Base-by-base conservation (phyloP, 768 basidiomycete species). In the Punctularia strigosozonata region DNA sequence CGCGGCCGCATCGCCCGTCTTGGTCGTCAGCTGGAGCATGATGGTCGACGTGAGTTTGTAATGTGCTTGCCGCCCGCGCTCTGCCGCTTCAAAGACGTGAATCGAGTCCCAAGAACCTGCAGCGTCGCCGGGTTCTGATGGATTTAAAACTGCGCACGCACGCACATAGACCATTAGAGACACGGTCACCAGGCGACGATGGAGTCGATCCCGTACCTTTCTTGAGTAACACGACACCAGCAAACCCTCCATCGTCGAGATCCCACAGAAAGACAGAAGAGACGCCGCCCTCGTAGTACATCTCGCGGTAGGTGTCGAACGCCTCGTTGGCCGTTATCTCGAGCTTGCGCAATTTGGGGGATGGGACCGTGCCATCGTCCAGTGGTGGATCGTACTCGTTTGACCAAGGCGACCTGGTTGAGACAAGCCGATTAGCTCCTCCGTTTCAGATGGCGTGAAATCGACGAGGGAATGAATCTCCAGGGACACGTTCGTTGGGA, bases 281-380 rank as follows among this genome's bases (percentile, higher is more conserved):
- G 2, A 89, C 80, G 3, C 95, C 95, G n/a, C 94, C 94, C 60
- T 98, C 95, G 58, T 79, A 99, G 66, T 99, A 99, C 92, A 97
- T 76, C 61, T 97, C 94, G 19, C 92, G 78, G 59, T 99, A 99
- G 2, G 89, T 90, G 55, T 95, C 91, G 52, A 99, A 98, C 7
- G 91, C 92, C 45, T 94, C 88, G 52, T 98, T 98, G 25, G 92
- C 88, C 7, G 84, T 66, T 41, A 91, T 79, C 58, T 99, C 95
- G 19, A 99, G 67, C 53, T 90, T 85, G 41, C 95, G 76, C 42
- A 98, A 72, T 53, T 80, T 86, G 14, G 79, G 61, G 6, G 82
- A 78, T 1, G 95, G 95, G 2, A 75, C 64, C 3, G 92, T 91
- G 2, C 89, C 94, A 46, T 94, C 88, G 15, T 91, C 81, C 32